Evolutionary conservation across 345 rosid genomes (phyloP), one percentile per base, ranked within the genome.

Genomic region (Arabidopsis arenosa): DNA sequence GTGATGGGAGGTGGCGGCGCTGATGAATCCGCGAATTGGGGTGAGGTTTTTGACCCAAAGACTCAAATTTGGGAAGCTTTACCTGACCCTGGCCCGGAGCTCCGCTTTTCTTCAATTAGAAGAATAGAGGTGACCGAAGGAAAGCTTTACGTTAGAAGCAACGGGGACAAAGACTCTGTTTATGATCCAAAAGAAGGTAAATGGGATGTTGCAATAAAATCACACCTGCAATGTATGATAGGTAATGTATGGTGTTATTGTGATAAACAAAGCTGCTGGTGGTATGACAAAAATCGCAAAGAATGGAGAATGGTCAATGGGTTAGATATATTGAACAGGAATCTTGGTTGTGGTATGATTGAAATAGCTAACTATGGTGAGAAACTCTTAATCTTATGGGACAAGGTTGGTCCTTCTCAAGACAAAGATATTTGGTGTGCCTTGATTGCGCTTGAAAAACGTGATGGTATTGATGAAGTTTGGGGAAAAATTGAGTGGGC

Each of bases 131-230:
- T 0, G 14, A 0, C 26, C 36, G 5, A 13, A 12, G 58, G 5
- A 54, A 54, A 54, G 36, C 36, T 54, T 54, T 54, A 26, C 14
- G 17, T 54, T 54, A 54, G 36, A 28, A 54, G 36, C 36, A 54
- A 54, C 36, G 36, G 1, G 36, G 3, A 12, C 15, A 53, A 26
- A 12, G 35, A 53, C 4, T 53, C 9, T 26, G 58, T 53, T 53
- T 53, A 53, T 28, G 58, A 53, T 26, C 35, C 58, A 1, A 53
- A 26, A 53, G 58, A 26, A 26, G 9, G 8, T 5, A 52, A 23
- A 52, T 52, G n/a, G 57, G 9, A 53, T 26, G 35, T 12, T 26
- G 1, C 9, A 53, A 1, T 1, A 26, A 52, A 23, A 0, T 26
- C 15, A 26, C 0, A 3, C 1, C 0, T 5, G 58, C 0, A 3